Base-by-base conservation (phyloP, 225 moss, liverwort and hornwort species). In the Bryum argenteum region DNA sequence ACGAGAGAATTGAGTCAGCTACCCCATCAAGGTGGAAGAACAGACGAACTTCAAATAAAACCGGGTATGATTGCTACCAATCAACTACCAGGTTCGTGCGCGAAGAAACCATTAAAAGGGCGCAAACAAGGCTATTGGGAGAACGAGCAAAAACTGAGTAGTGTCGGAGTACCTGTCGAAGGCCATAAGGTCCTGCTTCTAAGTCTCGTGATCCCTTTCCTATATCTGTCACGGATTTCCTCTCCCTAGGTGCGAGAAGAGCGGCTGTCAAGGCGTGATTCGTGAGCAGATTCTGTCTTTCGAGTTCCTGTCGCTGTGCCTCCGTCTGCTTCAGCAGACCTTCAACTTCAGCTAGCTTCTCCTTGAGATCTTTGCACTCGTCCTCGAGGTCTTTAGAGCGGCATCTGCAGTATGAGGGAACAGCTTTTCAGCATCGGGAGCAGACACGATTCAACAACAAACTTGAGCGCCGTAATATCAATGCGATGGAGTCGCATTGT, bases 341-440 rank as follows among this genome's bases (percentile, higher is more conserved):
- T 73, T 92, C 85, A 1, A 87, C 65, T 70, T 92, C 94, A 8
- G 70, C 64, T 1, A 91, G 78, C 76, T 92, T 98, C 77, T 98
- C 98, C 75, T 87, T 94, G 0, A 89, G 28, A 20, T 98, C 97
- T 60, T 89, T 92, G 66, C 67, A 61, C 77, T 98, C 98, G 61
- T 92, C 92, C 80, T 92, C 95, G 0, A 87, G 82, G 65, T 98
- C 98, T 73, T 84, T 88, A 19, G 79, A 72, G 43, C 90, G 94
- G 72, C 98, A 98, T 75, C 98, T 98, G 78, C 8, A 66, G 18
- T 67, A 33, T 15, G 66, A 0, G 0, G 17, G 3, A 8, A 21
- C 13, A 17, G 51, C 26, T 10, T 0, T 8, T 63, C 21, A 72
- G 63, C 19, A 44, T 53, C 3, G 4, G 2, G 23, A 0, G 54